These are phyloP conservation scores for Sugiyamaella pinicola DNA, from an alignment of 1,139 yeast genomes.

Conservation along the genomic window DNA sequence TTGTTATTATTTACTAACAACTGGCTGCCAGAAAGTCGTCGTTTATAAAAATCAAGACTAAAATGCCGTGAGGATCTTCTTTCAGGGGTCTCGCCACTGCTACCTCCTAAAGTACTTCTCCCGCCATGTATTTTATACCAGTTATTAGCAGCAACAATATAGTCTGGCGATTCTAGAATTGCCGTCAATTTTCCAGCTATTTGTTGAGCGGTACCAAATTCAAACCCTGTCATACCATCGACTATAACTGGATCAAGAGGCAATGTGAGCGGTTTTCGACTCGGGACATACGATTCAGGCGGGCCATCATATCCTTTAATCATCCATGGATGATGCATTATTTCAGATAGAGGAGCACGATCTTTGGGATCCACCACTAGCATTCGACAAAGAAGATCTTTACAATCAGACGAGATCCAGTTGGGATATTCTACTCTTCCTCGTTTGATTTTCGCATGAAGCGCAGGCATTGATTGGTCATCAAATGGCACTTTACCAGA, in stretches of 20 bases:
- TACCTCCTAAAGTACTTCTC: background rate
- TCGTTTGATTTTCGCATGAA: constrained; percentile 91
- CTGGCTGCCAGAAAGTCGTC: constrained; percentile 21
- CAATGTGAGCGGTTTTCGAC: constrained; percentile 68
- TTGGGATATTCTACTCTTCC: constrained; percentile 93
- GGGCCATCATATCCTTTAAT: constrained; percentile 78
- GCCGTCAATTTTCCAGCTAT: constrained; percentile 59
- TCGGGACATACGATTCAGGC: constrained; percentile 73
- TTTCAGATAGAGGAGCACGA: constrained; percentile 79
- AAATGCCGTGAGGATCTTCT: constrained; percentile 26
- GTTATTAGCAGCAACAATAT: constrained; percentile 62
- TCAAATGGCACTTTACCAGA: constrained; percentile 99
- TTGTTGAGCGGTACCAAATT: constrained; percentile 69
- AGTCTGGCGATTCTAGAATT: constrained; percentile 67
- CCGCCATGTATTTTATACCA: constrained; percentile 55
- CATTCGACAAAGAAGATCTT: constrained; percentile 84
- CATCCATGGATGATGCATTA: constrained; percentile 94
- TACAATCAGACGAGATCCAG: constrained; percentile 77
- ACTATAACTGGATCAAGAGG: constrained; percentile 75
- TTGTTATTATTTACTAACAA: background rate
- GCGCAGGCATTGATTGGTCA: constrained; percentile 87
- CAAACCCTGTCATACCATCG: constrained; percentile 74
- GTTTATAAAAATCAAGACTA: constrained; percentile 34
- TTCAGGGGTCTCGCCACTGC: constrained; percentile 4
- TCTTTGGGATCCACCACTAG: constrained; percentile 83